Percentiles rank a stretch among this genome's conserved stretches.
Conservation (phyloP, 345 rosid species). For the Pistacia atlantica region DNA sequence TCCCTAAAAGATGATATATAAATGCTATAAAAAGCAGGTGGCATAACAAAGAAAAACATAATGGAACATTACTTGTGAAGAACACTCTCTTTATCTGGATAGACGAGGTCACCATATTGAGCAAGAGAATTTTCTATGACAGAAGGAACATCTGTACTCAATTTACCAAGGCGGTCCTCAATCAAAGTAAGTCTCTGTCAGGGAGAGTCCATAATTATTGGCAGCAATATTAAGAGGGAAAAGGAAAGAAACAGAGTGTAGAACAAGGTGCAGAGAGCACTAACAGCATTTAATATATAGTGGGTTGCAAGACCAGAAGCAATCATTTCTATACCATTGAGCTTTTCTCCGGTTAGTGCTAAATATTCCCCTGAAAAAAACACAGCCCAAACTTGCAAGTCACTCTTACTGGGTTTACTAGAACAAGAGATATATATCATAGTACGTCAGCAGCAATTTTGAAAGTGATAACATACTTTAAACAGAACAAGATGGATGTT, state of each 20-base stretch:
- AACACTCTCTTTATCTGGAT: slow-evolving; percentile 64
- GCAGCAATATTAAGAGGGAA: slow-evolving; percentile 2
- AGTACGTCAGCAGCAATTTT: slow-evolving; percentile 1
- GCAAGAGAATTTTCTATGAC: slow-evolving; percentile 82
- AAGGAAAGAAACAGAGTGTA: slow-evolving; percentile 15
- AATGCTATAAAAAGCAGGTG: background rate
- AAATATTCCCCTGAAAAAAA: slow-evolving; percentile 75
- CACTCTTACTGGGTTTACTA: background rate
- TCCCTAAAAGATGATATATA: background rate
- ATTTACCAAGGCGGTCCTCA: slow-evolving; percentile 81
- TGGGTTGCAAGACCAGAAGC: slow-evolving; percentile 96
- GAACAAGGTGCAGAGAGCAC: slow-evolving; percentile 26
- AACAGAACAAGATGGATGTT: background rate
- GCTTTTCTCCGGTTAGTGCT: slow-evolving; percentile 90
- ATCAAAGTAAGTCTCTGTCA: slow-evolving; percentile 68
- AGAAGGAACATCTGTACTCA: slow-evolving; percentile 74
- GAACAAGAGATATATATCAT: background rate
- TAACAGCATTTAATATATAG: slow-evolving; percentile 66
- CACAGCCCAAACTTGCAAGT: background rate
- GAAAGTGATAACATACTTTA: background rate
- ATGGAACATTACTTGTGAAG: slow-evolving; percentile 57
- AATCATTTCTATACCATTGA: slow-evolving; percentile 86
- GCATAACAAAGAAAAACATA: background rate
- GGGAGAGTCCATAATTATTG: slow-evolving; percentile 21
- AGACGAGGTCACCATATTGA: slow-evolving; percentile 84